phyloP scores from a whole-genome alignment of 225 moss, liverwort and hornwort genomes.

The Rhytidiadelphus loreus region DNA sequence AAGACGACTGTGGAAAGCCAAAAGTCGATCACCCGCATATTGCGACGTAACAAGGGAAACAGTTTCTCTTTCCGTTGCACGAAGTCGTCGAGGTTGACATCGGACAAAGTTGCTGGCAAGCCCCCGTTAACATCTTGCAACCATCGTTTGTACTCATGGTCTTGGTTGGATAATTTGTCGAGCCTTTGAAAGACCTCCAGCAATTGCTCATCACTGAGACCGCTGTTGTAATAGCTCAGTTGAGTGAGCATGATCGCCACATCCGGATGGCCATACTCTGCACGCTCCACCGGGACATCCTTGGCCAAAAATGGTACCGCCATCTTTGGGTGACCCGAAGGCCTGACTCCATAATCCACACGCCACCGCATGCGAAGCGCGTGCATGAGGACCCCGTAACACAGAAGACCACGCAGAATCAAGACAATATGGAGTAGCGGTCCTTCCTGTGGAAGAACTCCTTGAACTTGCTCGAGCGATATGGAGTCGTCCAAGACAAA shows the following conservation, averaged over 20 bases:
- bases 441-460: background rate
- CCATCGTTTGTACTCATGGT: conserved; percentile 14
- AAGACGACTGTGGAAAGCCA: conserved; percentile 8
- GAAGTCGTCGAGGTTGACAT: conserved; percentile 16
- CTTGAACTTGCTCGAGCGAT: background rate
- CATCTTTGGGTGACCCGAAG: conserved; percentile 8
- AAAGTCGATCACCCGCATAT: conserved; percentile 22
- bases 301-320: conserved; percentile 28
- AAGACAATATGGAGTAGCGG: background rate
- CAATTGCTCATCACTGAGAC: conserved; percentile 3
- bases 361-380: conserved; percentile 22
- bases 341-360: conserved; percentile 18
- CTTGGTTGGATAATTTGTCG: background rate
- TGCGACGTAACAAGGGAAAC: conserved; percentile 7
- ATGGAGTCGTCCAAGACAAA: background rate
- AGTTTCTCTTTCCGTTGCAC: background rate
- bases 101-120: background rate
- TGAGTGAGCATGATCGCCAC: conserved; percentile 30
- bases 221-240: conserved; percentile 26
- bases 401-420: conserved; percentile 12
- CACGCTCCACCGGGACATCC: conserved; percentile 27
- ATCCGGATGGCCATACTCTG: conserved; percentile 24
- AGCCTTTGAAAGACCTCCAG: conserved; percentile 14
- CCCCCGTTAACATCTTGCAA: background rate
- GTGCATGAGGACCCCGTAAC: conserved; percentile 10